Percentiles rank a stretch among this genome's conserved stretches.
Evolutionary conservation across 495 filamentous ascomycete genomes (phyloP).

Genomic region (Apodospora peruviana): DNA sequence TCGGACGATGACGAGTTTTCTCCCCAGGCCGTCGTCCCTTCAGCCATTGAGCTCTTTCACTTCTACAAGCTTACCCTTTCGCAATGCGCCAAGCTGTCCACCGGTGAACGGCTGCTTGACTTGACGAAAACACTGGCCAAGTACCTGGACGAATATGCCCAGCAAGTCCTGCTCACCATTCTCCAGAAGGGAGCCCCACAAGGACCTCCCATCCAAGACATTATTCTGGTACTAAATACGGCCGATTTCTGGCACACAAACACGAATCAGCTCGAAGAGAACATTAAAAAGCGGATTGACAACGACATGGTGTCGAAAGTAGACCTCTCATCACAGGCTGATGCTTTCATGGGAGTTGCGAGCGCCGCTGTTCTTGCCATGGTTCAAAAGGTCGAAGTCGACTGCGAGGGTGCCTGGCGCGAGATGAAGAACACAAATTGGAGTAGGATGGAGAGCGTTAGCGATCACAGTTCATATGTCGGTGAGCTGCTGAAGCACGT

Average conservation of each 20-base stretch:
- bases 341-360: conserved; percentile 92
- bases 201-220: conserved; percentile 65
- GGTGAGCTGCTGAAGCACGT: conserved; percentile 68
- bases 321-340: conserved; percentile 85
- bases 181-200: conserved; percentile 56
- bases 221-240: conserved; percentile 85
- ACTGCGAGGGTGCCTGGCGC: conserved; percentile 81
- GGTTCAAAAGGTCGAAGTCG: conserved; percentile 74
- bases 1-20: conserved; percentile 88
- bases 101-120: conserved; percentile 78
- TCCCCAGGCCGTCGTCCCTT: conserved; percentile 79
- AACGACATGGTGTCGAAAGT: conserved; percentile 65
- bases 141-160: conserved; percentile 92
- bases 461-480: conserved; percentile 91
- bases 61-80: conserved; percentile 88
- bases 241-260: conserved; percentile 97
- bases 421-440: conserved; percentile 98
- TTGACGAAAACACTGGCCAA: conserved; percentile 81
- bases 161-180: conserved; percentile 80
- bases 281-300: conserved; percentile 86
- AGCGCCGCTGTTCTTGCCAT: conserved; percentile 79
- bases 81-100: conserved; percentile 94
- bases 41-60: conserved; percentile 93
- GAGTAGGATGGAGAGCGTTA: conserved; percentile 89
- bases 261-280: conserved; percentile 86